Evolutionary conservation across 2,329 filamentous ascomycete species (phyloP).

Genomic region (Claviceps pazoutovae): DNA sequence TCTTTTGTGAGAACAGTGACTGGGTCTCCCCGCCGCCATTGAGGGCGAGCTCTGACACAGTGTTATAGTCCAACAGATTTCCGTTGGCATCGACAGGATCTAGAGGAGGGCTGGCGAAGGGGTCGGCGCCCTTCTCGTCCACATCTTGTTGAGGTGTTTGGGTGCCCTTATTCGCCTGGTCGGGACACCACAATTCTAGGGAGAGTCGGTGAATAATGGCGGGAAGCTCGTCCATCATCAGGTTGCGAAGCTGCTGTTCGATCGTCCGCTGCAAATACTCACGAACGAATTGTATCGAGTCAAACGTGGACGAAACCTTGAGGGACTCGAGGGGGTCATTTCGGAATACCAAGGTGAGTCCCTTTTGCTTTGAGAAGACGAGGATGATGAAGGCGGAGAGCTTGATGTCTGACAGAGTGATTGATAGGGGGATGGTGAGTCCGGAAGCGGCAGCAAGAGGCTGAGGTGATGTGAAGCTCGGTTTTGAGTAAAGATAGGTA

Average conservation of each 20-base stretch:
- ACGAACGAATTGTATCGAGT: slow-evolving; percentile 95
- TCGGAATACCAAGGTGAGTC: slow-evolving; percentile 88
- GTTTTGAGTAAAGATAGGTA: slow-evolving; percentile 85
- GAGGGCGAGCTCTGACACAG: slow-evolving; percentile 63
- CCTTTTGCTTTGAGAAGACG: slow-evolving; percentile 95
- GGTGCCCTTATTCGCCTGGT: slow-evolving; percentile 45
- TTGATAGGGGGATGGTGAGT: slow-evolving; percentile 92
- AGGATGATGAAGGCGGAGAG: slow-evolving; percentile 94
- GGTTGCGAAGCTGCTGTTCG: slow-evolving; percentile 75
- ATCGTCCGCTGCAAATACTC: slow-evolving; percentile 96
- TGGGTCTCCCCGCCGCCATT: slow-evolving; percentile 72
- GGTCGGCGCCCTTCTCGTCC: slow-evolving; percentile 56
- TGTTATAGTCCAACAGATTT: slow-evolving; percentile 59
- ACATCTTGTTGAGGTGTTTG: slow-evolving; percentile 33
- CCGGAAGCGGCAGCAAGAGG: slow-evolving; percentile 83
- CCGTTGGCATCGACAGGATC: slow-evolving; percentile 73
- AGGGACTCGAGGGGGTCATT: slow-evolving; percentile 96
- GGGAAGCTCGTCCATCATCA: slow-evolving; percentile 97
- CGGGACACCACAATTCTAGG: slow-evolving; percentile 76
- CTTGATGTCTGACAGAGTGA: slow-evolving; percentile 90
- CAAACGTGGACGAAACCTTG: slow-evolving; percentile 97
- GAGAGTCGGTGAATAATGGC: slow-evolving; percentile 93
- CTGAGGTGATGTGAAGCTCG: slow-evolving; percentile 81
- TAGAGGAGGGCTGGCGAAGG: slow-evolving; percentile 65
- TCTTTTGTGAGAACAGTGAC: slow-evolving; percentile 90